Evolutionary conservation across 805 yeast species (phyloP).

Genomic region (Barnettozyma populi): DNA sequence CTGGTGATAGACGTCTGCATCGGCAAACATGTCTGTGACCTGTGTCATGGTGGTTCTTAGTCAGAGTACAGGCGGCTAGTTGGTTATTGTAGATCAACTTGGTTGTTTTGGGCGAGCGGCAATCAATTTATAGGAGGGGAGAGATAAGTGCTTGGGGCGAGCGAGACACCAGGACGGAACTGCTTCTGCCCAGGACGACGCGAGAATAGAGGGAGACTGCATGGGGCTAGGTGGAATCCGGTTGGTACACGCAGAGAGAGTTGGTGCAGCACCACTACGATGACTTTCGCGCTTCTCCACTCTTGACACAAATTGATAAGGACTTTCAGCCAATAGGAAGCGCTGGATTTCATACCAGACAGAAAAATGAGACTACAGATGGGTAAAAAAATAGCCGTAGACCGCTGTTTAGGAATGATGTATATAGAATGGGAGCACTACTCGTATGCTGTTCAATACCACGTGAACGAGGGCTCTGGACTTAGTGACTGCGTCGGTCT

Average conservation of each 20-base stretch:
- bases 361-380: background rate
- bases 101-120: background rate
- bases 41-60: conserved; percentile 2
- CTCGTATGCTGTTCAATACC: no score
- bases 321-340: background rate
- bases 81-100: background rate
- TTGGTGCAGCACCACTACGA: background rate
- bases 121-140: background rate
- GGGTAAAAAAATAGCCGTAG: background rate
- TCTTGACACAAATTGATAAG: conserved; percentile 1
- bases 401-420: background rate
- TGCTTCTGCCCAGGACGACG: no score
- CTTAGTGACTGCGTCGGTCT: no score
- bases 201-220: no score
- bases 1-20: conserved; percentile 12
- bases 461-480: no score
- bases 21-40: conserved; percentile 7
- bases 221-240: background rate
- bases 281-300: background rate
- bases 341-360: background rate
- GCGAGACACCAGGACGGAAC: background rate
- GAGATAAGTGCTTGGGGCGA: background rate
- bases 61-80: background rate
- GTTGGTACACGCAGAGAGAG: background rate
- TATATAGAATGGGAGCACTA: no score